Evolutionary conservation across 2,329 filamentous ascomycete genomes (phyloP), one percentile per base, ranked within the genome.

Genomic region (Penicillium sp.): DNA sequence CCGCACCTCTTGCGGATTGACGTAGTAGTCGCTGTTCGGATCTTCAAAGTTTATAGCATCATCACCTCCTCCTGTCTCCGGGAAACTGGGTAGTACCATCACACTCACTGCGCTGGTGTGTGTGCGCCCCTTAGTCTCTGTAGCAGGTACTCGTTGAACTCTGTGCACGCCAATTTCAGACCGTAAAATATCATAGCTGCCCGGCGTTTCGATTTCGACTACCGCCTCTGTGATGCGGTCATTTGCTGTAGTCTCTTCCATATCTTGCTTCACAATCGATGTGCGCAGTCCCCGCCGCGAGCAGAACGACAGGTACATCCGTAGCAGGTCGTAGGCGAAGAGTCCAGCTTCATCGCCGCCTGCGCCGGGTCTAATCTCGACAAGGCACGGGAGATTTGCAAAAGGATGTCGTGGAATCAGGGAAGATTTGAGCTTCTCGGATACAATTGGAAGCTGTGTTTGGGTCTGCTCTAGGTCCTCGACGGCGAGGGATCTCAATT

Each of bases 91-190:
- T 28, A 99, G 79, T 1, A 99, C 91, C 81, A 96, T 89, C 0
- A 99, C 90, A 5, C 89, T 91, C 3, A 91, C 93, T 12, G 92
- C 92, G 68, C 89, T 94, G 11, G 94, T 99, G 72, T 99, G 94
- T 16, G 91, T 94, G 26, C 94, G 86, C 1, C 94, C 94, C 69
- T 91, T 93, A 63, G 81, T 89, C 71, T 99, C 94, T 0, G 94
- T 99, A 11, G 87, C 87, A 1, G 94, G 94, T 3, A 99, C 87
- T 24, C 94, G 86, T 77, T 99, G 94, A 0, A 99, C 94, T 26
- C 94, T 85, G 71, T 99, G 94, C 63, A 99, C 94, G 30, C 94
- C 94, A 3, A 93, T 90, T 74, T 99, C 94, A 64, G 87, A 87
- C 59, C 93, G 84, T 65, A 99, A 84, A 1, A 84, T 68, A 59